phyloP scores from a whole-genome alignment of 2,329 filamentous ascomycete species.

The Fusarium sp. region DNA sequence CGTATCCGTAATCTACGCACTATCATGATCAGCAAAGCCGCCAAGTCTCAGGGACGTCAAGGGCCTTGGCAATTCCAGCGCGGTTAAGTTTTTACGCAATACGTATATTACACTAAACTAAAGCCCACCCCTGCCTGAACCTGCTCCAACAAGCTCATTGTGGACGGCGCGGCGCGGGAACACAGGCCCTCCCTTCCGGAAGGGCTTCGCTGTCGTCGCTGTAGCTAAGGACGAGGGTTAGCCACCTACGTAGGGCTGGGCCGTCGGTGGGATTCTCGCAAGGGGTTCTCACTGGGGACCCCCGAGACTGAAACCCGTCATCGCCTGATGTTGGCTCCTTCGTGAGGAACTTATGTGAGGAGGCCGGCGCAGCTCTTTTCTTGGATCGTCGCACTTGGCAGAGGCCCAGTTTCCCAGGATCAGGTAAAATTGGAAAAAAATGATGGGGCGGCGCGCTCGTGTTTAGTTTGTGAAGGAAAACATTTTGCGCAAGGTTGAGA shows the following conservation, averaged over 20 bases:
- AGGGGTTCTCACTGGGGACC: background rate
- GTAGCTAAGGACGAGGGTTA: background rate
- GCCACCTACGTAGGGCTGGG: background rate
- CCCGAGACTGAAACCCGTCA: constrained; percentile 19
- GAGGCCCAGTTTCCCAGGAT: background rate
- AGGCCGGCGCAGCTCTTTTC: constrained; percentile 4
- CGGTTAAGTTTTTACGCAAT: background rate
- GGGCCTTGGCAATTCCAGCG: constrained; percentile 16
- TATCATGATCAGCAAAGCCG: constrained; percentile 6
- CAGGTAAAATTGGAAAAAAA: background rate
- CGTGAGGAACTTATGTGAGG: constrained; percentile 4
- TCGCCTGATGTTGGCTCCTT: constrained; percentile 11
- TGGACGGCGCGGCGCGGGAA: background rate
- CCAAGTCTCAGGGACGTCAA: constrained; percentile 7
- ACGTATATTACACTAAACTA: background rate
- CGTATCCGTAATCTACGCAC: background rate
- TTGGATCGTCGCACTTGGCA: constrained; percentile 9
- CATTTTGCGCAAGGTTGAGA: background rate
- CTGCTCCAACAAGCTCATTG: background rate
- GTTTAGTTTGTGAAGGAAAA: background rate
- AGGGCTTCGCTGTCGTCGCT: background rate
- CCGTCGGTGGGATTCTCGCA: background rate
- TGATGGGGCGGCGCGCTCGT: background rate
- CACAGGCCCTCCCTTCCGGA: background rate
- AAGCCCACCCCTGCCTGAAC: background rate